Base-by-base conservation (phyloP, 1,284 basidiomycete species). In the Clitocybe nebularis region DNA sequence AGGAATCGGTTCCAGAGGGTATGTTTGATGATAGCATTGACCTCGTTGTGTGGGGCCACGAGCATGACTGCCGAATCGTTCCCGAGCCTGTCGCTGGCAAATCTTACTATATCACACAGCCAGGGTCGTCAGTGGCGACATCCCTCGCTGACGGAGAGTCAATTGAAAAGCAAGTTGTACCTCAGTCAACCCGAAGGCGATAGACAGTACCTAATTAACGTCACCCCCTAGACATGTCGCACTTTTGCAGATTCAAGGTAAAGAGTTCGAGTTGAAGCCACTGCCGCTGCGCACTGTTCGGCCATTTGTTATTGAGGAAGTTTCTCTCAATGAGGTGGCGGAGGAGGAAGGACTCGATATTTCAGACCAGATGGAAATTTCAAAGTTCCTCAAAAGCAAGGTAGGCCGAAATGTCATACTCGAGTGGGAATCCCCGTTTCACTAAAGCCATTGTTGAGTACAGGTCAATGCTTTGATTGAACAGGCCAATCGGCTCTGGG, bases 21-120 rank as follows among this genome's bases (percentile, higher is more conserved):
- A 90, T 96, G 80, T 99, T 99, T 56, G 95, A 98, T 59, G 92
- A 99, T 58, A 90, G 85, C 53, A 77, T 98, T 44, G 83, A 96
- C 57, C 75, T 99, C 3, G 90, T 99, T 5, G 74, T 99, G 0
- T 99, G 95, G 95, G 95, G 96, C 1, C 96, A 99, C 60, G 96
- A 99, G 62, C 96, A 99, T 60, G 95, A 99, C 62, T 97, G 94
- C 60, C 80, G 92, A 19, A 93, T 98, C 46, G 71, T 80, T 2
- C 95, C 95, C 0, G 91, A 97, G 58, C 74, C 81, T 1, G 93
- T 99, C 4, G 84, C 89, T 3, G 93, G 90, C 5, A 95, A 96
- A 63, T 74, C 77, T 3, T 99, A 99, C 66, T 83, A 79, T 55
- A 93, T 99, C 57, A 81, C 84, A 0, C 96, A 99, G 61, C 96